phyloP scores from a whole-genome alignment of 2,329 filamentous ascomycete genomes.

The Lasiodiplodia sp. region DNA sequence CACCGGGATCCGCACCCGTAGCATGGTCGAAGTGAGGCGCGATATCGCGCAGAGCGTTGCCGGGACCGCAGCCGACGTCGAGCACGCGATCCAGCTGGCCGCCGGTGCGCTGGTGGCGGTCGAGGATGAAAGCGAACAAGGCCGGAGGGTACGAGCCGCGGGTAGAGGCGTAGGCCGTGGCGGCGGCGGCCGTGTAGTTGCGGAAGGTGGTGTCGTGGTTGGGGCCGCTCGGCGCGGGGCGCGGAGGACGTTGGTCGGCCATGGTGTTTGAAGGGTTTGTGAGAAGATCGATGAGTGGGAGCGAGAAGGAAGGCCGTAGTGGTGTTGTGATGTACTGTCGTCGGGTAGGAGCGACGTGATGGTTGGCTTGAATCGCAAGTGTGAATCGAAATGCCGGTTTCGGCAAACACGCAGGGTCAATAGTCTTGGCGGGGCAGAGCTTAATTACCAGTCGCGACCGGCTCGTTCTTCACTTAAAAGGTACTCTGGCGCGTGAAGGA shows the following conservation, averaged over 20 bases:
- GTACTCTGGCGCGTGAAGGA: neutral
- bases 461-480: neutral
- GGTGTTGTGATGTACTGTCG: neutral
- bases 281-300: too few relatives aligned
- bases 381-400: neutral
- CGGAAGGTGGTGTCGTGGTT: conserved; percentile 51
- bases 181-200: conserved; percentile 54
- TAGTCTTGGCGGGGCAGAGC: neutral
- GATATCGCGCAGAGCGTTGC: conserved; percentile 56
- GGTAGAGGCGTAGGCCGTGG: conserved; percentile 52
- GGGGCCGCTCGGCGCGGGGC: neutral
- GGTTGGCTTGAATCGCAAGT: neutral
- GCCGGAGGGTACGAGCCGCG: conserved; percentile 54
- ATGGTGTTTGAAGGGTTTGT: too few relatives aligned
- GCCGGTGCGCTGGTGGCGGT: conserved; percentile 56
- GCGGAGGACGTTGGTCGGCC: too few relatives aligned
- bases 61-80: conserved; percentile 67
- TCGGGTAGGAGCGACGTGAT: neutral
- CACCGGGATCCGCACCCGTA: conserved; percentile 60
- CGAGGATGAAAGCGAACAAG: conserved; percentile 58
- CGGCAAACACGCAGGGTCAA: neutral
- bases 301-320: too few relatives aligned
- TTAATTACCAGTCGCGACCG: neutral
- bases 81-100: conserved; percentile 54
- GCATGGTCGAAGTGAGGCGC: conserved; percentile 55